Conservation (phyloP, 148 eudicot species). For the Fallopia convolvulus region DNA sequence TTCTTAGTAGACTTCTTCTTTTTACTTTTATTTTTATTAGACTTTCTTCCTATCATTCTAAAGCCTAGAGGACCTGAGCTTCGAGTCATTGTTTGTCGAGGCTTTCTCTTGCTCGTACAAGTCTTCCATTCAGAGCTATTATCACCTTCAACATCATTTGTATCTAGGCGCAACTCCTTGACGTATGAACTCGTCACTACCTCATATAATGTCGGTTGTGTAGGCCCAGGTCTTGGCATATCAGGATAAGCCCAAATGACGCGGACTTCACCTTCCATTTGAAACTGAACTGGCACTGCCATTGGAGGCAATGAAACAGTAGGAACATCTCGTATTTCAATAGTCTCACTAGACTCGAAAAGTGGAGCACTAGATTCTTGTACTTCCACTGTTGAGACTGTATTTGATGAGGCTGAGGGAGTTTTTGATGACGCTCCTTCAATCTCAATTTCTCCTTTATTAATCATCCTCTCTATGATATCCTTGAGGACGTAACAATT, state of each 20-base stretch:
- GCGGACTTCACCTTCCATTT: neutral
- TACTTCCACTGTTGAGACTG: no score
- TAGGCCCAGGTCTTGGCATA: neutral
- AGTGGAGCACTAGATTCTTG: no score
- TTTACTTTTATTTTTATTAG: neutral
- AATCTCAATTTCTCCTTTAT: no score
- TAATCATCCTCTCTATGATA: no score
- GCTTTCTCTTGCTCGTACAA: neutral
- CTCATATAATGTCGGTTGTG: neutral
- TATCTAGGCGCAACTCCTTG: neutral
- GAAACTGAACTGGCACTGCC: neutral
- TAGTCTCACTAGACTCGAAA: neutral
- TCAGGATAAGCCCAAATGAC: neutral
- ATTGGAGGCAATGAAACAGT: neutral
- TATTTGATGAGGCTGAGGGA: no score
- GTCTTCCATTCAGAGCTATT: no score
- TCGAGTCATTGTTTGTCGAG: constrained; percentile 8
- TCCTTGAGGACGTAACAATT: no score
- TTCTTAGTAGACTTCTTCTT: neutral
- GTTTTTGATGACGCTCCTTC: no score
- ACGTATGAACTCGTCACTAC: neutral
- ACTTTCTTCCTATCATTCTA: neutral
- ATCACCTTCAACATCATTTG: neutral
- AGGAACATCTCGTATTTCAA: neutral
- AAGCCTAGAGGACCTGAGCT: neutral